Evolutionary conservation across 441 rosid genomes (phyloP), one percentile per base, ranked within the genome.

Genomic region (Geranium incanum): DNA sequence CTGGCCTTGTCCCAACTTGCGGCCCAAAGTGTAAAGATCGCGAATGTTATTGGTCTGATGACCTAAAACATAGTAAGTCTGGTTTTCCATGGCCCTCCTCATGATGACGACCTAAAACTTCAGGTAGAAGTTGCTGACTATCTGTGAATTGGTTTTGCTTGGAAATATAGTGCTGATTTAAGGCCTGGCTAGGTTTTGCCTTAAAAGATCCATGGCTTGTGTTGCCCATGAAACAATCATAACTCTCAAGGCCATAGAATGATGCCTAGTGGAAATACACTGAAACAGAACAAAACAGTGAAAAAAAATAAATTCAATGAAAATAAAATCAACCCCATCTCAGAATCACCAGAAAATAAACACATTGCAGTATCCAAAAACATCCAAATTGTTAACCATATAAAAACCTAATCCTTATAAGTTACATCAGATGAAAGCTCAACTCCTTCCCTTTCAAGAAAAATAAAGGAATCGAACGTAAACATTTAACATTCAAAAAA

Each of bases 1-100:
- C 81, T 94, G 99, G n/a, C 99, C 97, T 84, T 94, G 99, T 1
- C 99, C 99, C 57, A 94, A 77, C 82, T 94, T 94, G 74, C 93
- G 83, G 15, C 99, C 97, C 70, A 94, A 85, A 78, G 88, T 90
- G 64, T 80, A 94, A 2, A 86, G 72, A 60, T 94, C 99, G 78
- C 89, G 90, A 70, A 94, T 69, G 76, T 92, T 92, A 71, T 82
- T 94, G 0, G 97, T 87, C 75, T 88, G 89, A 59, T 91, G 86
- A 43, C 97, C 97, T 5, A 94, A 72, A 0, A 94, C 96, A 4
- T 81, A 90, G 72, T 84, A 89, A 68, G 87, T 74, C 78, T 90
- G 97, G 67, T 79, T 86, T 71, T 95, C 99, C 65, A 70, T 72
- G 70, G 77, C 81, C 18, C 90, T 91, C 55, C 96, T 83, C 97